A percentile compares a stretch with the other conserved stretches of the same genome.
Evolutionary conservation across 2,329 filamentous ascomycete species (phyloP).

Genomic region (Rhexocercosporidium sp.): DNA sequence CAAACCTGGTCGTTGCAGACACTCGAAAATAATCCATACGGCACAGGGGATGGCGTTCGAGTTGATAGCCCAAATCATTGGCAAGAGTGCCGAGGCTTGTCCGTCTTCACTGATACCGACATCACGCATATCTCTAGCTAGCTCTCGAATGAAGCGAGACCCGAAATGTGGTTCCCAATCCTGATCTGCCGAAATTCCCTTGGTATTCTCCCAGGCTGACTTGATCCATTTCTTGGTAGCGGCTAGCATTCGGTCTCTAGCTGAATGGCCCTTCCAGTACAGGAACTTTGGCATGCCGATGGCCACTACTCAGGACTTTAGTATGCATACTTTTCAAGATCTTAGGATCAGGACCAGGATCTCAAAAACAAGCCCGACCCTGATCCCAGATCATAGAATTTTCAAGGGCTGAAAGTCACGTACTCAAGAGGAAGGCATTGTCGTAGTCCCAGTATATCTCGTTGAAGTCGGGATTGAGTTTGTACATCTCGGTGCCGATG

Average conservation of each 20-base stretch:
- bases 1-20: slow-evolving; percentile 22
- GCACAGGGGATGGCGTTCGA: slow-evolving; percentile 29
- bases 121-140: slow-evolving; percentile 7
- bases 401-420: too few species aligned
- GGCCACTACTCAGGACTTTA: too few species aligned
- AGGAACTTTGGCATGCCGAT: slow-evolving; percentile 24
- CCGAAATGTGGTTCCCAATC: slow-evolving; percentile 30
- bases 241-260: slow-evolving; percentile 22
- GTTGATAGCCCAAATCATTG: slow-evolving; percentile 27
- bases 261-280: slow-evolving; percentile 14
- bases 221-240: slow-evolving; percentile 21
- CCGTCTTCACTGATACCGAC: slow-evolving; percentile 20
- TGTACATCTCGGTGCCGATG: slow-evolving; percentile 21
- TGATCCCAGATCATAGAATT: too few species aligned
- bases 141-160: slow-evolving; percentile 19
- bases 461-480: slow-evolving; percentile 22
- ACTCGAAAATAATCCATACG: slow-evolving; percentile 27
- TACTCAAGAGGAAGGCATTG: slow-evolving; percentile 16
- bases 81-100: slow-evolving; percentile 18
- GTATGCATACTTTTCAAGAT: too few species aligned
- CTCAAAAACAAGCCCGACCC: too few species aligned
- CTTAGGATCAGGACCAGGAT: too few species aligned
- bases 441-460: slow-evolving; percentile 28
- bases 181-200: slow-evolving; percentile 9
- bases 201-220: slow-evolving; percentile 13